Conservation (phyloP, 805 yeast species). For the Candida tallmaniae region DNA sequence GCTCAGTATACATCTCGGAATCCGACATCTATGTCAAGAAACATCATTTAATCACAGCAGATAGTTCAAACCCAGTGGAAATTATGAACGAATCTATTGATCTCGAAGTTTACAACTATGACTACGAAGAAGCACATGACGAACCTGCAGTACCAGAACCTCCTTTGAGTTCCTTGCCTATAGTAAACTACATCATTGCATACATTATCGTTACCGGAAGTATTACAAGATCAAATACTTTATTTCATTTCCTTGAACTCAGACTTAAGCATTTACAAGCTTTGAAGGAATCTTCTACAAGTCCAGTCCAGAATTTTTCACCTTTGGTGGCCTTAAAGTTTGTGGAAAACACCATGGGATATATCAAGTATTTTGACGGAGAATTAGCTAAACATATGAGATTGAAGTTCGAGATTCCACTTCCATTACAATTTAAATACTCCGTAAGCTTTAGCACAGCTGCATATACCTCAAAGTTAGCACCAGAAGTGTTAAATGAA, state of each 20-base stretch:
- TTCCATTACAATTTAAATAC: background rate
- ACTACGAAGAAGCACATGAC: background rate
- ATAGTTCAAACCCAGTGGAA: background rate
- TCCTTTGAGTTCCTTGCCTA: constrained; percentile 18
- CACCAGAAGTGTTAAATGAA: constrained; percentile 6
- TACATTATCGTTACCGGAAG: constrained; percentile 23
- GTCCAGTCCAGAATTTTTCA: constrained; percentile 15
- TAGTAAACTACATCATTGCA: constrained; percentile 28
- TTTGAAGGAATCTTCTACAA: background rate
- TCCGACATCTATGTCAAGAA: constrained; percentile 14
- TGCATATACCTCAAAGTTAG: constrained; percentile 4
- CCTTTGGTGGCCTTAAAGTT: constrained; percentile 22
- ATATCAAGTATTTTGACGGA: constrained; percentile 20
- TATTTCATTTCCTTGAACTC: constrained; percentile 19
- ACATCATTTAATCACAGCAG: constrained; percentile 9
- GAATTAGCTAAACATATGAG: constrained; percentile 15
- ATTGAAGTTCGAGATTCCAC: constrained; percentile 11
- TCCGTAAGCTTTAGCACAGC: constrained; percentile 5
- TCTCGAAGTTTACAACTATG: background rate
- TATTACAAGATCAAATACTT: constrained; percentile 15
- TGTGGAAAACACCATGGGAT: constrained; percentile 30
- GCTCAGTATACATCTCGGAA: constrained; percentile 12
- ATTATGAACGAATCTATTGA: background rate
- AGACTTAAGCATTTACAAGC: constrained; percentile 15
- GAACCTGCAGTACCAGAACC: constrained; percentile 1